Base-by-base conservation (phyloP, 805 yeast genomes). In the Cephaloascus albidus region DNA sequence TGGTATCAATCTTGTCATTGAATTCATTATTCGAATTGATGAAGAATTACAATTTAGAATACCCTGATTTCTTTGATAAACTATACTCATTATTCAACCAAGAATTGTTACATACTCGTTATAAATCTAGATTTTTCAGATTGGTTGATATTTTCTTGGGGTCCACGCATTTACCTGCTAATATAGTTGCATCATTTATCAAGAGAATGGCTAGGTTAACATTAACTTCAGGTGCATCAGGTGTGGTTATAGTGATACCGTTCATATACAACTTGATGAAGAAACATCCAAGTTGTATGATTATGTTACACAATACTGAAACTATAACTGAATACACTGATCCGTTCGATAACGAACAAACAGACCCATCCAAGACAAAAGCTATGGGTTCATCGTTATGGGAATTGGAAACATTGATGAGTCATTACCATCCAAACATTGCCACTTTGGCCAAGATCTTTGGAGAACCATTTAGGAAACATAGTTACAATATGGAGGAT, bases 381-480 rank as follows among this genome's bases (percentile, higher is more conserved):
- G 97, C 97, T 3, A 64, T 89, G 28, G 80, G 74, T 5, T 85
- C 95, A 1, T 89, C 97, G 0, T 60, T 89, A 36, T 93, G 98
- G 98, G 98, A 93, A 59, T 55, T 90, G 41, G 85, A 84, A 43
- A 70, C 95, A 0, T 61, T 85, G 41, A 76, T 81, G 65, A 60
- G 75, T 10, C 98, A 93, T 56, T 90, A 88, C 54, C 97, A 93
- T 61, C 97, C 97, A 14, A 93, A 93, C 52, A 87, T 93, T 10
- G 90, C 96, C 1, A 83, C 96, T 0, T 67, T 93, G 49, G 96
- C 96, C 15, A 81, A 78, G 54, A 85, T 93, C 23, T 84, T 85
- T 54, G 72, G 79, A 16, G 96, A 93, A 60, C 96, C 96, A 3
- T 90, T 88, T 64, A 76, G 81, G 53, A 93, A 93, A 57, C 79